Percentiles rank a stretch among this genome's conserved stretches.
phyloP scores from a whole-genome alignment of 352 stramenopile species.

The Phytophthora ohioensis region DNA sequence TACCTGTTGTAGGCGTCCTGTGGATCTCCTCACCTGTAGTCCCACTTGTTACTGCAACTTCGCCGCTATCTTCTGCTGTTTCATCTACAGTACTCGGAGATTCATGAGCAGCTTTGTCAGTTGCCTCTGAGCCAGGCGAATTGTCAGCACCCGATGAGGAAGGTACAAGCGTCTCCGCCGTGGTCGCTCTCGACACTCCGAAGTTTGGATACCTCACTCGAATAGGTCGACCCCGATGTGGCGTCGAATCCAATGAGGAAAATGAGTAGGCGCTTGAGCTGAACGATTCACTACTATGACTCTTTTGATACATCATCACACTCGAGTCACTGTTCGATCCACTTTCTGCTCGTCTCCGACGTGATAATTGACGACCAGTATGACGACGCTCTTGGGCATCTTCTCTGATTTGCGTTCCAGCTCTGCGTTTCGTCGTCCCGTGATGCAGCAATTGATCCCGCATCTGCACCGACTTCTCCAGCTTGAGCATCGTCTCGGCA shows the following conservation, averaged over 20 bases:
- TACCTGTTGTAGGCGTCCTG: constrained; percentile 36
- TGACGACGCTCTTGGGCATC: neutral
- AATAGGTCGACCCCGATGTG: constrained; percentile 12
- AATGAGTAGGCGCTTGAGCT: constrained; percentile 44
- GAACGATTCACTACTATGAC: constrained; percentile 36
- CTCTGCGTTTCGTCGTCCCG: constrained; percentile 11
- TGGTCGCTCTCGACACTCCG: constrained; percentile 36
- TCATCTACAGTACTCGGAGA: constrained; percentile 1
- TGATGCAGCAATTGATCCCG: constrained; percentile 60
- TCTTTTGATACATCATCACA: constrained; percentile 34
- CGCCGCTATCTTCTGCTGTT: neutral
- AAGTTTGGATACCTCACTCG: constrained; percentile 28
- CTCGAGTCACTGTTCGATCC: constrained; percentile 30
- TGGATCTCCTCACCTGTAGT: constrained; percentile 6
- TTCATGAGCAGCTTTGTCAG: constrained; percentile 4
- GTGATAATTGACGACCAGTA: neutral
- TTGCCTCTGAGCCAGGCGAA: constrained; percentile 7
- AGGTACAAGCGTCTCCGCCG: constrained; percentile 41
- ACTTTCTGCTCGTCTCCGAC: constrained; percentile 22
- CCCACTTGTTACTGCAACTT: neutral
- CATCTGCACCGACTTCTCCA: constrained; percentile 73
- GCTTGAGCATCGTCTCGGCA: constrained; percentile 74
- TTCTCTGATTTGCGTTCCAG: neutral
- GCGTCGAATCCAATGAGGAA: constrained; percentile 39
- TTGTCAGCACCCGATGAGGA: constrained; percentile 27